phyloP scores from a whole-genome alignment of 257 asterid genomes.

The Penstemon newberryi region DNA sequence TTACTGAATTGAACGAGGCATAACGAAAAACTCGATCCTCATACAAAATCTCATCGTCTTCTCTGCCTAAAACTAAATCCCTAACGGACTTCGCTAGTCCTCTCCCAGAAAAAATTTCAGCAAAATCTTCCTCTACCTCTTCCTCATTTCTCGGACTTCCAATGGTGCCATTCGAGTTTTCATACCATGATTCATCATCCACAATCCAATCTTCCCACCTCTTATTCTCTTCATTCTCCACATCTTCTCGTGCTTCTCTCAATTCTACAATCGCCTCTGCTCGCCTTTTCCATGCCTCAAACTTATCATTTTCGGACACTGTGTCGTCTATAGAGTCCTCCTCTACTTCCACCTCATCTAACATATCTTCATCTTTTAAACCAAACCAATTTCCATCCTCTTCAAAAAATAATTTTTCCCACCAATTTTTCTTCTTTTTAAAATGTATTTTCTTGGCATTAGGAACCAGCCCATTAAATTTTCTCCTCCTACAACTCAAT shows the following conservation, averaged over 20 bases:
- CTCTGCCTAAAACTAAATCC: constrained; percentile 68
- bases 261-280: constrained; percentile 89
- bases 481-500: constrained; percentile 48
- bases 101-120: constrained; percentile 55
- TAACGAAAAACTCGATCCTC: constrained; percentile 90
- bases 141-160: constrained; percentile 41
- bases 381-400: constrained; percentile 95
- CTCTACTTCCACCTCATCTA: constrained; percentile 60
- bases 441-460: constrained; percentile 63
- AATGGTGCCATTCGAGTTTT: constrained; percentile 45
- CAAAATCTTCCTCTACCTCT: constrained; percentile 54
- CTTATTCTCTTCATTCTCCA: constrained; percentile 77
- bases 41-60: constrained; percentile 84
- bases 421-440: constrained; percentile 69
- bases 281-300: constrained; percentile 93
- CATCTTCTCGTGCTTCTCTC: constrained; percentile 90
- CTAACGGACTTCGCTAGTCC: constrained; percentile 80
- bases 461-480: constrained; percentile 50
- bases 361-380: constrained; percentile 69
- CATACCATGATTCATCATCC: constrained; percentile 64
- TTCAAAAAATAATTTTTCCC: constrained; percentile 74
- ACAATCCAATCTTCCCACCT: constrained; percentile 98
- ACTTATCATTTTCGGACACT: constrained; percentile 75
- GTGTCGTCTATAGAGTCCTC: constrained; percentile 49
- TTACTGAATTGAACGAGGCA: constrained; percentile 87